Conservation (phyloP, 1,284 basidiomycete genomes). For the Ustilago xerochloae region DNA sequence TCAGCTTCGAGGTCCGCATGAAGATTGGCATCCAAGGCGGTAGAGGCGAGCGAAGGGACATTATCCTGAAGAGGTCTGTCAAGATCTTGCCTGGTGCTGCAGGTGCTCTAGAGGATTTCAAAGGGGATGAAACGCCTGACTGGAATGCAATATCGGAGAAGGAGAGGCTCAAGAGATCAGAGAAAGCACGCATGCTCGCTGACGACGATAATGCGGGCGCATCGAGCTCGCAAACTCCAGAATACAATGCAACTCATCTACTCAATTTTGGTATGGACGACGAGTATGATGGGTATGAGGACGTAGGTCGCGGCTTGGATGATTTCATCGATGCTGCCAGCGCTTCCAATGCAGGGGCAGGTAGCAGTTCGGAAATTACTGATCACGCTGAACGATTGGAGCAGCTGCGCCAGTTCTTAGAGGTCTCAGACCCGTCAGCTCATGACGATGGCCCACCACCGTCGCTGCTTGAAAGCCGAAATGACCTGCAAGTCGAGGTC, state of each 20-base stretch:
- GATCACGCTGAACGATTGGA: conserved; percentile 43
- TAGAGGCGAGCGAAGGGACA: conserved; percentile 49
- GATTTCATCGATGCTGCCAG: conserved; percentile 33
- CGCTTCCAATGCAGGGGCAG: conserved; percentile 7
- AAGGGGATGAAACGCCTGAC: neutral
- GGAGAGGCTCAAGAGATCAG: conserved; percentile 35
- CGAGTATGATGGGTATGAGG: conserved; percentile 63
- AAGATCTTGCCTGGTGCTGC: conserved; percentile 61
- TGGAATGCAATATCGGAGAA: conserved; percentile 17
- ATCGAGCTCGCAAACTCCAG: conserved; percentile 18
- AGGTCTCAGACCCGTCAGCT: conserved; percentile 27
- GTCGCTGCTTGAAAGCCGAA: conserved; percentile 48
- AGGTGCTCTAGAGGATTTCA: conserved; percentile 28
- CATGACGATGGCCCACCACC: conserved; percentile 50
- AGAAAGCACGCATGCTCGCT: conserved; percentile 35
- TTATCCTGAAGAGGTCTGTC: conserved; percentile 46
- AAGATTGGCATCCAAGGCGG: conserved; percentile 53
- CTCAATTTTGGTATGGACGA: conserved; percentile 49
- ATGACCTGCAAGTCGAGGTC: conserved; percentile 61
- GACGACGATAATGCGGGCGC: conserved; percentile 6
- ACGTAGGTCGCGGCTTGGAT: conserved; percentile 42
- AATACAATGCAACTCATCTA: neutral
- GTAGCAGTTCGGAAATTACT: conserved; percentile 9
- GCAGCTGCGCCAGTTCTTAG: conserved; percentile 41
- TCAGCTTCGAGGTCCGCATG: conserved; percentile 61